Percentiles rank a stretch among this genome's conserved stretches.
phyloP scores from a whole-genome alignment of 2,329 filamentous ascomycete genomes.

The Fusarium domesticum region DNA sequence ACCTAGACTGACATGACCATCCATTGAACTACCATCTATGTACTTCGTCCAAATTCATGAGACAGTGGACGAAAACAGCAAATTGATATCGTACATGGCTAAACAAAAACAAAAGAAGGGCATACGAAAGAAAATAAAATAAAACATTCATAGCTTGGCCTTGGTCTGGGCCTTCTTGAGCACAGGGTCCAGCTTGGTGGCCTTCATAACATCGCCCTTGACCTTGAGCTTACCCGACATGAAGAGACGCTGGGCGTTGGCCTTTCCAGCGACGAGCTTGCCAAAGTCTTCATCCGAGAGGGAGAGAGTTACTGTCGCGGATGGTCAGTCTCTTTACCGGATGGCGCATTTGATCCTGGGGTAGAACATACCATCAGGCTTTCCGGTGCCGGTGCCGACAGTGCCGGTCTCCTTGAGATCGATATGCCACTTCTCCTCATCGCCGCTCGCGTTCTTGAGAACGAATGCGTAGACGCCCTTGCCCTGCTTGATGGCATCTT shows the following conservation, averaged over 20 bases:
- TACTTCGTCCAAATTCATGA: conserved; percentile 10
- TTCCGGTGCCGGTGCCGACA: conserved; percentile 76
- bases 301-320: conserved; percentile 69
- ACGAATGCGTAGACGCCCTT: conserved; percentile 87
- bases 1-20: conserved; percentile 11
- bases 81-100: conserved; percentile 23
- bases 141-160: conserved; percentile 68
- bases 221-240: conserved; percentile 99
- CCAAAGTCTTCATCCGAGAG: conserved; percentile 85
- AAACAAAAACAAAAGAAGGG: not conserved
- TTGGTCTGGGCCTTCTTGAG: conserved; percentile 82
- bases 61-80: conserved; percentile 5
- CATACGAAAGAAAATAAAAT: not conserved
- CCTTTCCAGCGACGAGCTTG: conserved; percentile 79
- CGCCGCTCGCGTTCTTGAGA: conserved; percentile 80
- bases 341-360: not conserved
- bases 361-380: conserved; percentile 69
- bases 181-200: conserved; percentile 92
- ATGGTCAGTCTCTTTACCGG: conserved; percentile 3
- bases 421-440: conserved; percentile 87
- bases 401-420: conserved; percentile 88
- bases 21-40: conserved; percentile 19
- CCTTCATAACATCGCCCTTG: conserved; percentile 98
- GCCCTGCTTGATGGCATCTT: conserved; percentile 86
- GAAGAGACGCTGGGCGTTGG: conserved; percentile 91